These are phyloP conservation scores for Lachancea kluyveri DNA, from an alignment of 805 yeast genomes.

Conservation along the genomic window DNA sequence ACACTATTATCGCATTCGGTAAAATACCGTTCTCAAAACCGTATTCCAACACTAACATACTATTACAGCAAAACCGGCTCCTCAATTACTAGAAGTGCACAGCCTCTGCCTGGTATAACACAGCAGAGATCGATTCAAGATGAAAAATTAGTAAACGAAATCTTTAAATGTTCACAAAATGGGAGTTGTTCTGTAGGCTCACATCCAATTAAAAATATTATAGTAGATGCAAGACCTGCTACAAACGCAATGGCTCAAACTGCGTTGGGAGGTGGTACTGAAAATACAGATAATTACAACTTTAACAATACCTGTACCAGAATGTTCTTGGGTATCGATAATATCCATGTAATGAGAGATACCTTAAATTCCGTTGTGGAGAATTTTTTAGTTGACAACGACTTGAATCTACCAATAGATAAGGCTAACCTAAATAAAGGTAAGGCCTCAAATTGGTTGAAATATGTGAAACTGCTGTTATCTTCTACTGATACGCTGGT, in stretches of 20 bases:
- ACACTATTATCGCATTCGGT: slow-evolving; percentile 77
- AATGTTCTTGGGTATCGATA: slow-evolving; percentile 84
- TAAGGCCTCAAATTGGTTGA: slow-evolving; percentile 63
- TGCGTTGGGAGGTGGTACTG: slow-evolving; percentile 98
- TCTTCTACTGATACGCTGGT: slow-evolving; percentile 72
- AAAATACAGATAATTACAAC: slow-evolving; percentile 80
- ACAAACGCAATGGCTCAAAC: slow-evolving; percentile 96
- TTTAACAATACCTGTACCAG: slow-evolving; percentile 48
- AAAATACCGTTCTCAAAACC: slow-evolving; percentile 74
- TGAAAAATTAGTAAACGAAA: slow-evolving; percentile 71
- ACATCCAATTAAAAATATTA: slow-evolving; percentile 44
- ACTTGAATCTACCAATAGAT: slow-evolving; percentile 46
- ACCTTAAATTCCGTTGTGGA: slow-evolving; percentile 59
- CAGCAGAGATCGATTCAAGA: slow-evolving; percentile 88
- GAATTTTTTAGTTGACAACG: slow-evolving; percentile 57
- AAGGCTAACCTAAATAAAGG: slow-evolving; percentile 51
- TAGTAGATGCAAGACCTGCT: slow-evolving; percentile 88
- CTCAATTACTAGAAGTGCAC: slow-evolving; percentile 83
- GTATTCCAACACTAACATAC: slow-evolving; percentile 81
- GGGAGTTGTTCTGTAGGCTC: slow-evolving; percentile 14
- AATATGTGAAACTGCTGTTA: slow-evolving; percentile 59
- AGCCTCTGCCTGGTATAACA: slow-evolving; percentile 86
- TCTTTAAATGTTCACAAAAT: slow-evolving; percentile 54
- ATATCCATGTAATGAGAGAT: slow-evolving; percentile 92
- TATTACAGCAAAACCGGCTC: slow-evolving; percentile 64